Evolutionary conservation across 2,329 filamentous ascomycete species (phyloP).

Genomic region (Clarireedia homoeocarpa): DNA sequence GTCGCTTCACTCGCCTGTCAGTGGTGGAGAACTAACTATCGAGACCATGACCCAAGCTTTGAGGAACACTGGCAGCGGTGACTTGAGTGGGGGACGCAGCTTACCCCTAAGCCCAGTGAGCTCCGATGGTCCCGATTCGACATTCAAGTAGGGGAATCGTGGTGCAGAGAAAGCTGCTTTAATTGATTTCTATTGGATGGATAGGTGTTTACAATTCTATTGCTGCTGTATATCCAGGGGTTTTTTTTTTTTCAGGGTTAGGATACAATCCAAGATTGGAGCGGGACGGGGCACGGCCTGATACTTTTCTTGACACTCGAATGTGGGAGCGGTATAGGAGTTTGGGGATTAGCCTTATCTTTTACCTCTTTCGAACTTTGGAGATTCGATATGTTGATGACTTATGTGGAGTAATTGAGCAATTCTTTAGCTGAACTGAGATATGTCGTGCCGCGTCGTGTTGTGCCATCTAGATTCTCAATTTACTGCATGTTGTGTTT

Average conservation of each 20-base stretch:
- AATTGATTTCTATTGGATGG: neutral
- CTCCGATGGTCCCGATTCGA: constrained; percentile 23
- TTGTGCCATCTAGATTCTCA: neutral
- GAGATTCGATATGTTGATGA: neutral
- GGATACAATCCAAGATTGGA: constrained; percentile 9
- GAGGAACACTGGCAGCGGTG: constrained; percentile 75
- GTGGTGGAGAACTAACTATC: constrained; percentile 68
- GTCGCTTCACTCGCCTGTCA: constrained; percentile 44
- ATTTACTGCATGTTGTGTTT: neutral
- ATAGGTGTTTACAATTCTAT: constrained; percentile 1
- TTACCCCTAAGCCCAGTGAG: constrained; percentile 52
- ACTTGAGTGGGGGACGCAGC: constrained; percentile 54
- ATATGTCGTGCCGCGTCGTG: too few species aligned
- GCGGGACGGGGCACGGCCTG: constrained; percentile 10
- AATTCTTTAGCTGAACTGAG: neutral
- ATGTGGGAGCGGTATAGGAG: constrained; percentile 7
- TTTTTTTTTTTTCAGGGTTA: constrained; percentile 13
- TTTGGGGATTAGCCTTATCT: neutral
- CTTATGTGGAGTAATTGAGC: constrained; percentile 1
- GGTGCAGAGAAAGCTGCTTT: neutral
- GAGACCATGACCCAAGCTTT: constrained; percentile 92
- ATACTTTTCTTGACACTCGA: constrained; percentile 12
- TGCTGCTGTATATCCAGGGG: constrained; percentile 23
- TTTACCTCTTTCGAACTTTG: neutral
- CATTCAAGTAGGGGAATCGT: constrained; percentile 19